Base-by-base conservation (phyloP, 768 basidiomycete genomes). In the Dioszegia crocea region DNA sequence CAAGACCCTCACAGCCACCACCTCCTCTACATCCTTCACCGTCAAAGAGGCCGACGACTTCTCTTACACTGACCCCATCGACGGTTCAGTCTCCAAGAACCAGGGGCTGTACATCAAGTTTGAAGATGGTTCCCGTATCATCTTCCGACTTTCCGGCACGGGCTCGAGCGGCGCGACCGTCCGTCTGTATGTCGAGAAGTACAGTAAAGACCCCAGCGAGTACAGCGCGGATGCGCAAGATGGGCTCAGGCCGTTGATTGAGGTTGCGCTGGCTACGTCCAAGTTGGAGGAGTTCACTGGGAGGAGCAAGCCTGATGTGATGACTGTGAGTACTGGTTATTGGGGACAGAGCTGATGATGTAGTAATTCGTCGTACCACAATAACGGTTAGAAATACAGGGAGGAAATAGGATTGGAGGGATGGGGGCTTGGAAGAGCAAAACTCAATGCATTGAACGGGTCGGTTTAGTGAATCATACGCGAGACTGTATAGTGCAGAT, bases 1-100 rank as follows among this genome's bases (percentile, higher is more conserved):
- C 68, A 85, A 85, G 27, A 79, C 79, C 9, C 85, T 90, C 78
- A 81, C 78, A 41, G 87, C 91, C 2, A 80, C 82, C 55, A 44
- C 73, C 21, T 83, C 86, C 49, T 85, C 86, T 2, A 83, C 83
- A 45, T 81, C 83, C 48, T 98, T 93, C 82, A 86, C 82, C 60
- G 85, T 99, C 57, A 82, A 84, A 17, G 82, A 83, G 24, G 80
- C 88, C 41, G 86, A 86, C 80, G 85, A 91, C 82, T 99, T 99
- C 76, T 84, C 88, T 74, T 99, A 99, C 83, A 96, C 86, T 48
- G 96, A 99, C 77, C 96, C 96, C n/a, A 97, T 98, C 78, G 96
- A 99, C 76, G 81, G 86, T 54, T 90, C 88, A 44, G 83, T 97
- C 62, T 91, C 89, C 65, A 86, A 86, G 79, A 97, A 98, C 78